Evolutionary conservation across 345 rosid species (phyloP).

Genomic region (Eucalyptus polyanthemos): DNA sequence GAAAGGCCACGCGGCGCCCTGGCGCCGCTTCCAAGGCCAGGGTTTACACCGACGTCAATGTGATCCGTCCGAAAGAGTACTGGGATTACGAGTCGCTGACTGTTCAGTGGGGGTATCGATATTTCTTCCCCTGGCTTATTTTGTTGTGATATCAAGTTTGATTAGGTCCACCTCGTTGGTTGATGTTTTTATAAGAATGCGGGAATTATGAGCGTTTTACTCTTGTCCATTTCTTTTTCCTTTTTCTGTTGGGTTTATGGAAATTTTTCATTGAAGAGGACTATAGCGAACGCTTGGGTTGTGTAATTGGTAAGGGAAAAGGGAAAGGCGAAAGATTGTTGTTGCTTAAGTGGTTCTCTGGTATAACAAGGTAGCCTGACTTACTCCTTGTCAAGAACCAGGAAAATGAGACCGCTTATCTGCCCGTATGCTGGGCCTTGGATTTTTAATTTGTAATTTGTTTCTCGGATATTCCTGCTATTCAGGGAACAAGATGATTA

Average conservation of each 20-base stretch:
- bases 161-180: background rate
- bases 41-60: conserved; percentile 88
- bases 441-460: background rate
- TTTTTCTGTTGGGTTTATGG: background rate
- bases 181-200: background rate
- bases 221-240: background rate
- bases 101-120: conserved; percentile 75
- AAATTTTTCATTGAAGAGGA: background rate
- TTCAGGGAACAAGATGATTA: conserved; percentile 90
- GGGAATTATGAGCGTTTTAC: background rate
- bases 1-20: conserved; percentile 79
- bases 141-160: background rate
- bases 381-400: background rate
- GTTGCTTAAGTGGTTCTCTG: background rate
- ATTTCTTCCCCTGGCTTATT: background rate
- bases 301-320: background rate
- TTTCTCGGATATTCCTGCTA: background rate
- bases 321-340: background rate
- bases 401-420: background rate
- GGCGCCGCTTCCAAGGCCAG: conserved; percentile 95
- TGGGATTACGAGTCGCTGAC: conserved; percentile 84
- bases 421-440: background rate
- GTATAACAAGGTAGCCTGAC: background rate
- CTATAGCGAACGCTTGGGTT: background rate
- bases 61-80: conserved; percentile 80